Evolutionary conservation across 495 filamentous ascomycete species (phyloP), one percentile per base, ranked within the genome.

Genomic region (Penicillium soppii): DNA sequence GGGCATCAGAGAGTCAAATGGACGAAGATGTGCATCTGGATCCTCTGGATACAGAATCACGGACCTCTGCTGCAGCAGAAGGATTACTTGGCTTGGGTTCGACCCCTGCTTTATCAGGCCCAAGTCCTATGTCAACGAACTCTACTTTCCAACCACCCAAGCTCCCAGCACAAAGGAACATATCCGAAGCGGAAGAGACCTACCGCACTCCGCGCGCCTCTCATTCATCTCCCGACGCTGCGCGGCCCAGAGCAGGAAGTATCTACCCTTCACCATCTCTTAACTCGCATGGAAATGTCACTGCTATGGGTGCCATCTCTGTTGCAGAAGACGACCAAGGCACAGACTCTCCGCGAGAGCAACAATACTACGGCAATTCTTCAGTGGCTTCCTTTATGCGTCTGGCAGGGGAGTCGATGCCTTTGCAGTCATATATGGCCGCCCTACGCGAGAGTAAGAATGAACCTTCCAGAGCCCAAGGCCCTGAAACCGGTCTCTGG

Each of bases 371-470:
- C 29, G 73, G 72, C 0, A 72, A 67, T 53, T 74, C 72, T 1
- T 75, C 73, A 2, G 67, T 66, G 5, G 72, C 72, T 0, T 71
- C 64, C 0, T 72, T 76, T 30, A 73, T 76, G 68, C 67, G 72
- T 32, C 63, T 71, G 16, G 60, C 68, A 9, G 55, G 56, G 21
- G 54, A 65, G 7, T 61, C 63, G 0, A 57, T 67, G 44, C 57
- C 59, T 1, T 45, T 59, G 25, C 49, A 39, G 8, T 54, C 58
- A 1, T 56, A 65, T 12, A 30, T 62, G 29, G 44, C 57, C 23
- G 53, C 58, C 1, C 16, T 65, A 19, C 55, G 46, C 8, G 36
- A 30, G 0, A 42, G 35, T 7, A 56, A 54, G 22, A 43, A 32
- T 5, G 49, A 50, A 13, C 26, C 49, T 3, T 25, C 47, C 2